phyloP scores from a whole-genome alignment of 352 stramenopile genomes.

The Hyaloperonospora brassicae region DNA sequence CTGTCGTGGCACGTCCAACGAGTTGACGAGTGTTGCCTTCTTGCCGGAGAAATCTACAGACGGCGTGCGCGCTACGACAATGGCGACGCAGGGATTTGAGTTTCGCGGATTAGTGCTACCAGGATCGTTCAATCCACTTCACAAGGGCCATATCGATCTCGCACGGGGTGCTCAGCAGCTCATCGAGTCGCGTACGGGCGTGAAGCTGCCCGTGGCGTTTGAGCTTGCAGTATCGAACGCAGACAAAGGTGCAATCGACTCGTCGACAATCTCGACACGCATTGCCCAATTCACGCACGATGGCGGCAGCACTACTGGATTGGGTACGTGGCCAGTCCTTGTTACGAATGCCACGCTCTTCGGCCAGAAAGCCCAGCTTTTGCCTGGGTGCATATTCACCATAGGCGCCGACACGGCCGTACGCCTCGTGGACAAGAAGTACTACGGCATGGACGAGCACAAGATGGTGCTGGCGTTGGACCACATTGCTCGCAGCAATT shows the following conservation, averaged over 20 bases:
- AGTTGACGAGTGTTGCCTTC: slow-evolving; percentile 42
- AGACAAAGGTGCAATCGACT: slow-evolving; percentile 62
- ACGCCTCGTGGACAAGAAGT: slow-evolving; percentile 86
- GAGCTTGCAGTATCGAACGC: slow-evolving; percentile 73
- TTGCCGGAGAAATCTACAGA: slow-evolving; percentile 18
- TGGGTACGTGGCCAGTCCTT: slow-evolving; percentile 51
- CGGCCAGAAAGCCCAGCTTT: slow-evolving; percentile 67
- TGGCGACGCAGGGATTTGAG: slow-evolving; percentile 28
- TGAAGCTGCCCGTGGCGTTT: slow-evolving; percentile 46
- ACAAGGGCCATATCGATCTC: slow-evolving; percentile 63
- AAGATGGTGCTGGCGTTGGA: slow-evolving; percentile 73
- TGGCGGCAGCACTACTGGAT: slow-evolving; percentile 4
- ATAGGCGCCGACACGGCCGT: slow-evolving; percentile 86
- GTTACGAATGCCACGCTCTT: slow-evolving; percentile 81
- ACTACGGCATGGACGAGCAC: slow-evolving; percentile 72
- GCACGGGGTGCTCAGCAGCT: slow-evolving; percentile 39
- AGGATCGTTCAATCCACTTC: slow-evolving; percentile 81
- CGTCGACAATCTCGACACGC: slow-evolving; percentile 31
- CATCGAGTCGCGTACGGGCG: slow-evolving; percentile 22
- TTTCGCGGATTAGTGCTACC: slow-evolving; percentile 61
- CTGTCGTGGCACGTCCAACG: slow-evolving; percentile 12
- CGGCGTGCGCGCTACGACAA: background rate
- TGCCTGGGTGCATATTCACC: slow-evolving; percentile 71
- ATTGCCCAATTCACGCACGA: slow-evolving; percentile 42
- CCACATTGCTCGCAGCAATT: slow-evolving; percentile 50